phyloP scores from a whole-genome alignment of 176 grass and related monocot species.

The Otatea glauca region DNA sequence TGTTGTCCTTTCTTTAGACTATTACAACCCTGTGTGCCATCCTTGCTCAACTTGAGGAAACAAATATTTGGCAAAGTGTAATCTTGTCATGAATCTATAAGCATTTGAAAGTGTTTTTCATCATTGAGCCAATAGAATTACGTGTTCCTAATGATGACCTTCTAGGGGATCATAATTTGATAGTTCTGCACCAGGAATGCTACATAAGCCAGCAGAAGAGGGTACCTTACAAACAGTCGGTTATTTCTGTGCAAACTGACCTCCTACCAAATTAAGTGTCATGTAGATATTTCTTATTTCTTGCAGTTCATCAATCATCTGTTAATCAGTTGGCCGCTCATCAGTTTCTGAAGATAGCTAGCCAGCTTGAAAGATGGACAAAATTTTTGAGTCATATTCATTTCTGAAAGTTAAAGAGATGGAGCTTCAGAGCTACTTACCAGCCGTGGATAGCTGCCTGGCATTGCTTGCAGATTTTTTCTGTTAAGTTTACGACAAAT shows the following conservation, averaged over 20 bases:
- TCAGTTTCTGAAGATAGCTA: conserved; percentile 77
- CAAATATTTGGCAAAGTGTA: conserved; percentile 73
- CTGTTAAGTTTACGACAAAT: background rate
- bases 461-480: conserved; percentile 50
- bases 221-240: background rate
- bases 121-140: background rate
- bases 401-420: conserved; percentile 75
- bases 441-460: conserved; percentile 60
- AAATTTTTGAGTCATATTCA: conserved; percentile 63
- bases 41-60: conserved; percentile 56
- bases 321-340: conserved; percentile 81
- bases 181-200: conserved; percentile 49
- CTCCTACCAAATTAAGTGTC: conserved; percentile 8
- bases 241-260: conserved; percentile 18
- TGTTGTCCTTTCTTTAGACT: conserved; percentile 46
- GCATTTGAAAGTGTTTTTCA: conserved; percentile 20
- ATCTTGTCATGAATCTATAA: conserved; percentile 9
- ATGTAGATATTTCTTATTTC: conserved; percentile 29
- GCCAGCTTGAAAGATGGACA: conserved; percentile 65
- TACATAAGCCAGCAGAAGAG: conserved; percentile 61
- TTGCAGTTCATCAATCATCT: conserved; percentile 87
- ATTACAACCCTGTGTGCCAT: conserved; percentile 59
- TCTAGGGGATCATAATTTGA: conserved; percentile 56
- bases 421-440: conserved; percentile 81
- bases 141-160: conserved; percentile 31